phyloP scores from a whole-genome alignment of 305 asterid genomes.

The Solanum aculeatissimum region DNA sequence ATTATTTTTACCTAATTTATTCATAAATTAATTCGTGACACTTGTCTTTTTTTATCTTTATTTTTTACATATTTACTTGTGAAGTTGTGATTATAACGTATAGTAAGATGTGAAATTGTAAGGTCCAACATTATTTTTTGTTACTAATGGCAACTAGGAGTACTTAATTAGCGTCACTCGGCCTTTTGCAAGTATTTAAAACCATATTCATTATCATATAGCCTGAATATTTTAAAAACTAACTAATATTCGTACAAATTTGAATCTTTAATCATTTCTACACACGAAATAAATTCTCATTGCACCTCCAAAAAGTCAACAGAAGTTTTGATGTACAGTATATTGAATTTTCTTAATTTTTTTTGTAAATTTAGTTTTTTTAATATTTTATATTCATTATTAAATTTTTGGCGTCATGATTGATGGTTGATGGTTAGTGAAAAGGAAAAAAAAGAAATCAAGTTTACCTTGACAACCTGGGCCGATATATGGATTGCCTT shows the following conservation, averaged over 20 bases:
- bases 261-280: background rate
- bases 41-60: background rate
- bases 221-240: background rate
- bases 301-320: background rate
- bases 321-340: too few species aligned
- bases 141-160: background rate
- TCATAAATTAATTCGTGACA: background rate
- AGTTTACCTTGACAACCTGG: background rate
- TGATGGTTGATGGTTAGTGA: background rate
- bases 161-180: too few species aligned
- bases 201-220: background rate
- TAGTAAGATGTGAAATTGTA: background rate
- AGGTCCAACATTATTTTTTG: background rate
- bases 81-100: background rate
- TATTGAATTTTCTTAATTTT: too few species aligned
- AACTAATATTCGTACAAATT: background rate
- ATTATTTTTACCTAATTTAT: too few species aligned
- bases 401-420: too few species aligned
- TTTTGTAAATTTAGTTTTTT: too few species aligned
- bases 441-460: background rate
- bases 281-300: background rate
- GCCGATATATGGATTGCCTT: too few species aligned
- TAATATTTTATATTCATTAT: too few species aligned
- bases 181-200: too few species aligned
- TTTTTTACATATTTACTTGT: background rate